Evolutionary conservation across 305 asterid species (phyloP).

Genomic region (Rubia tinctorum): DNA sequence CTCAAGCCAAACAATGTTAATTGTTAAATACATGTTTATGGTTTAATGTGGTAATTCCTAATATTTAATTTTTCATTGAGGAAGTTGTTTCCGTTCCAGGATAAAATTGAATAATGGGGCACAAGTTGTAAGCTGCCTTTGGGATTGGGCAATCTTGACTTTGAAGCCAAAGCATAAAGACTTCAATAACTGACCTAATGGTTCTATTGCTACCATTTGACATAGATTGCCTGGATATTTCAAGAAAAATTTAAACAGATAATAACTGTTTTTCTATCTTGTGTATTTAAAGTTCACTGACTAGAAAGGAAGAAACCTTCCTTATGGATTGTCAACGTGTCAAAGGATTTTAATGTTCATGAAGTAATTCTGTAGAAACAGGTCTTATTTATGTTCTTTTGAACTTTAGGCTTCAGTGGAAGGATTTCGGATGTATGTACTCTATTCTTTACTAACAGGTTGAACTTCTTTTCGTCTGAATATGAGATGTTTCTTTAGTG

Average conservation of each 20-base stretch:
- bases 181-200: neutral
- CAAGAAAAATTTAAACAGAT: neutral
- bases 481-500: neutral
- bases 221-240: neutral
- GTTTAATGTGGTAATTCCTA: neutral
- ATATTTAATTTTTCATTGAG: neutral
- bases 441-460: neutral
- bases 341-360: neutral
- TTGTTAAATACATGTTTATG: neutral
- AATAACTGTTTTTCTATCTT: neutral
- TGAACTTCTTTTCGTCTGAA: neutral
- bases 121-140: neutral
- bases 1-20: neutral
- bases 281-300: neutral
- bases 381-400: neutral
- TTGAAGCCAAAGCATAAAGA: neutral
- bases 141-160: conserved; percentile 7
- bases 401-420: neutral
- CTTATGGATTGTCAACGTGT: neutral
- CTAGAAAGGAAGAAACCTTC: neutral
- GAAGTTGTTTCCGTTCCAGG: neutral
- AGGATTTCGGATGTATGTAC: neutral
- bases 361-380: conserved; percentile 2
- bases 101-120: neutral
- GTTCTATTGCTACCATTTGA: neutral